A percentile compares a stretch with the other conserved stretches of the same genome.
Conservation (phyloP, 371 early-diverging fungal genomes). For the Ordospora colligata region DNA sequence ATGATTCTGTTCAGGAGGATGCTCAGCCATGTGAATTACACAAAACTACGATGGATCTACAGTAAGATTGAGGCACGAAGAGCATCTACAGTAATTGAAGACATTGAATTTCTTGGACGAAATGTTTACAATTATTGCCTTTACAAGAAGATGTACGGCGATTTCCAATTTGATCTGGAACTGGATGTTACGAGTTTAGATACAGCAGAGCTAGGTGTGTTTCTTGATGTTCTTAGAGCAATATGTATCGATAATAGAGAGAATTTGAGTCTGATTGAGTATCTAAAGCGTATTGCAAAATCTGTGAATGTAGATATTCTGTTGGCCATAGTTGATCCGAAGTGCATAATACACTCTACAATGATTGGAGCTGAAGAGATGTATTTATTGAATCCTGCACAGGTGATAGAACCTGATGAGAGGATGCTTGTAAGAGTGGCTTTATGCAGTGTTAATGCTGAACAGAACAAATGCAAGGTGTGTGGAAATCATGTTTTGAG, state of each 20-base stretch:
- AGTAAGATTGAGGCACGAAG: neutral
- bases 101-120: neutral
- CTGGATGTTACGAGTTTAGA: neutral
- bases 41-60: neutral
- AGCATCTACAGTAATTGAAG: neutral
- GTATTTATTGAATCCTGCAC: neutral
- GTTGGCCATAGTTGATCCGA: neutral
- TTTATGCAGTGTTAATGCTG: neutral
- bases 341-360: neutral
- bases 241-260: conserved; percentile 11
- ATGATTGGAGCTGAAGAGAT: neutral
- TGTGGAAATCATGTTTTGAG: neutral
- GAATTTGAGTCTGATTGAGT: neutral
- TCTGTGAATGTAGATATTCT: neutral
- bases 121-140: conserved; percentile 21
- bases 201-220: neutral
- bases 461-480: neutral
- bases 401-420: neutral
- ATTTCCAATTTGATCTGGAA: neutral
- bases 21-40: neutral
- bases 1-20: neutral
- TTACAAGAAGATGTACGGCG: conserved; percentile 1
- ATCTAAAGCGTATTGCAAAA: neutral
- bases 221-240: neutral
- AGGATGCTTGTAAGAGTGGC: neutral